Conservation (phyloP, 805 yeast species). For the Candida nanaspora region DNA sequence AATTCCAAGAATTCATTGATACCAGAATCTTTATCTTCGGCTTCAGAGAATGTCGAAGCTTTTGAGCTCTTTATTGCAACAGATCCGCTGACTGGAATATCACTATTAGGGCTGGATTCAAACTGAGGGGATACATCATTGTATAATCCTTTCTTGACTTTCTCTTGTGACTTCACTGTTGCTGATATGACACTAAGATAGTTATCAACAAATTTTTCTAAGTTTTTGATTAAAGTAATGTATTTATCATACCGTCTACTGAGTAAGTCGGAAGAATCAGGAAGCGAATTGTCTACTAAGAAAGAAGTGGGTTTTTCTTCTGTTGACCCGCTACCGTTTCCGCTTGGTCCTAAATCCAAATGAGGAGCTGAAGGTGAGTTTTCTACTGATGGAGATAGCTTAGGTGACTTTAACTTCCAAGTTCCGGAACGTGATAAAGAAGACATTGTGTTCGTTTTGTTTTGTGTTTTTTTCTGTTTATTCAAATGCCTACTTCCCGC, state of each 20-base stretch:
- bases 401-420: slow-evolving; percentile 6
- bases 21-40: slow-evolving; percentile 3
- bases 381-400: background rate
- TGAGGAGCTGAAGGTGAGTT: background rate
- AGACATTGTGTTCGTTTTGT: background rate
- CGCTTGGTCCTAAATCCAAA: no score
- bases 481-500: no score
- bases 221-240: slow-evolving; percentile 13
- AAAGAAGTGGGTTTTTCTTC: slow-evolving; percentile 2
- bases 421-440: slow-evolving; percentile 8
- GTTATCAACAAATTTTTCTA: slow-evolving; percentile 19
- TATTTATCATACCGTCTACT: slow-evolving; percentile 22
- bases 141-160: slow-evolving; percentile 13
- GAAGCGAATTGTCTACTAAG: slow-evolving; percentile 9
- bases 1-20: slow-evolving; percentile 22
- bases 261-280: slow-evolving; percentile 21
- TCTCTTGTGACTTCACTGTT: slow-evolving; percentile 17
- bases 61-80: slow-evolving; percentile 6
- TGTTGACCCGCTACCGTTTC: no score
- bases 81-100: slow-evolving; percentile 19
- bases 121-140: slow-evolving; percentile 20
- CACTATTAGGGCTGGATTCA: slow-evolving; percentile 19
- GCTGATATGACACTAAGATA: slow-evolving; percentile 16
- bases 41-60: background rate
- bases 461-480: no score